Conservation (phyloP, 2,329 filamentous ascomycete species). For the Aureobasidium lini region DNA sequence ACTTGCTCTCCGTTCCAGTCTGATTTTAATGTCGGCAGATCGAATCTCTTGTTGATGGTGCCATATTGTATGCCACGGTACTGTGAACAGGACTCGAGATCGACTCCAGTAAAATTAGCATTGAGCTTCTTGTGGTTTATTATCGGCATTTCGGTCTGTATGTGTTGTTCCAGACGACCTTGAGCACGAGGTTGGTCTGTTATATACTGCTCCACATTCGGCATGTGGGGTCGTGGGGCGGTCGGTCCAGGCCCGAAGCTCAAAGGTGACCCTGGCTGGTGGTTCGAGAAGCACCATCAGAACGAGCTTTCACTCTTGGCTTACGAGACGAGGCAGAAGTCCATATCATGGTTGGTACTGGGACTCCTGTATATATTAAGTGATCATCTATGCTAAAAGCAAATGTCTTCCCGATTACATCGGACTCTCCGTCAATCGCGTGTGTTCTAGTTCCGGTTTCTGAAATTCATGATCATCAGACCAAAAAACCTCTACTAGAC, state of each 20-base stretch:
- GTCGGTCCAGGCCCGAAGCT: not conserved
- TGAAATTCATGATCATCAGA: no score
- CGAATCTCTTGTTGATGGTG: conserved; percentile 16
- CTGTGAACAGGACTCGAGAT: conserved; percentile 12
- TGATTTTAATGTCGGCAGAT: conserved; percentile 8
- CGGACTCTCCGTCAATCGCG: no score
- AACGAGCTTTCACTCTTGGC: no score
- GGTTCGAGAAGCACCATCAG: no score
- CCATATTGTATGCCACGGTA: conserved; percentile 20
- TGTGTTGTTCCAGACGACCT: not conserved
- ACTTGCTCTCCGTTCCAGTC: conserved; percentile 20
- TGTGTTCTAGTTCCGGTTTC: no score
- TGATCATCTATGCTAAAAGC: no score
- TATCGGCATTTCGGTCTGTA: conserved; percentile 2
- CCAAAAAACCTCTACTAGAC: no score
- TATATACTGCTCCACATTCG: conserved; percentile 9
- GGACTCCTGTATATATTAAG: no score
- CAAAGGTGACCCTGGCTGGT: not conserved
- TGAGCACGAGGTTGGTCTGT: not conserved
- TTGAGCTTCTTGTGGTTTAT: conserved; percentile 14
- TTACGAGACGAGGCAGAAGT: no score
- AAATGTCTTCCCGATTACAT: no score
- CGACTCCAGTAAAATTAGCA: conserved; percentile 16
- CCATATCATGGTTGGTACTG: no score
- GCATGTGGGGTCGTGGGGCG: not conserved